Base-by-base conservation (phyloP, 352 stramenopile genomes). In the Phytophthora citricola region DNA sequence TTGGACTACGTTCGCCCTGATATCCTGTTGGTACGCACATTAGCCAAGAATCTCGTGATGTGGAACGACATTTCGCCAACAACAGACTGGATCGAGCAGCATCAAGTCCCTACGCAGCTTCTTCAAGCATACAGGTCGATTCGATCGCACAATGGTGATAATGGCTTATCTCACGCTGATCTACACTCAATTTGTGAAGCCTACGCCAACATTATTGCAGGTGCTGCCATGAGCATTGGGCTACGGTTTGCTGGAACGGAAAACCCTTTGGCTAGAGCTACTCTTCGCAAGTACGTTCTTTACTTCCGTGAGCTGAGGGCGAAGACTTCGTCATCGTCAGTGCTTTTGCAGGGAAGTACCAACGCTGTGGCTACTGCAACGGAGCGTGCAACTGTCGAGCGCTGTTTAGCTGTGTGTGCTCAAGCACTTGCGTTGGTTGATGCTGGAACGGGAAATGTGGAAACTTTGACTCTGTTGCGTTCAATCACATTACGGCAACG, bases 1-100 rank as follows among this genome's bases (percentile, higher is more conserved):
- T 79, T 99, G 11, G 96, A 99, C 55, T 97, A 97, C 44, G 92
- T 98, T 26, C 91, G 98, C 20, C 98, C 98, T 0, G 98, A 99
- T 61, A 85, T 99, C 49, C 68, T 99, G 17, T 69, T 98, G 32
- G 83, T 99, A 39, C 88, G 97, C 41, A 96, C 98, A 22, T 76
- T 99, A 40, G 93, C 93, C 26, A 92, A 93, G 40, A 96, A 97
- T 31, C 70, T 99, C 0, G 95, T 99, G 29, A 66, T 99, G 38
- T 99, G 98, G 98, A 86, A 97, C 51, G 74, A 85, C 3, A 92
- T 99, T n/a, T 46, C 85, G 39, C 93, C 97, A 15, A 94, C 92
- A 6, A 53, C 40, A 5, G 65, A 86, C 40, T 99, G 97, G 98
- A 89, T 99, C 20, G 79, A 98, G 34, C 66, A 68, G 24, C 54